A percentile compares a stretch with the other conserved stretches of the same genome.
Evolutionary conservation across 2,329 filamentous ascomycete species (phyloP).

Genomic region (Chaetoscypha palmicola): DNA sequence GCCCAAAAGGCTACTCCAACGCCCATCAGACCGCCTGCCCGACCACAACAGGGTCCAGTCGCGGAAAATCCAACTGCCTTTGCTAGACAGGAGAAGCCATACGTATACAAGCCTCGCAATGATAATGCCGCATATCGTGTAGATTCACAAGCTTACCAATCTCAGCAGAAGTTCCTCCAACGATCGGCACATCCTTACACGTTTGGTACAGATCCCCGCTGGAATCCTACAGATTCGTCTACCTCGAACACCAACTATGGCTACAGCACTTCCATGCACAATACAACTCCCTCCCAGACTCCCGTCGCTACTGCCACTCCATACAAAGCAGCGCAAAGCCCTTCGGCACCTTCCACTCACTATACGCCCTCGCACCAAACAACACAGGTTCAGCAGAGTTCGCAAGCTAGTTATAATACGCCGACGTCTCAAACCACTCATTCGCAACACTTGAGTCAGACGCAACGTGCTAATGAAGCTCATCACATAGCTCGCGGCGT

Average conservation of each 20-base stretch:
- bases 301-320: too few relatives aligned
- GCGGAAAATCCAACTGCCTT: neutral
- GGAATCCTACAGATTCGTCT: conserved; percentile 6
- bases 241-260: neutral
- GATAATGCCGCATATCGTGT: conserved; percentile 23
- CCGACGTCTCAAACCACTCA: too few relatives aligned
- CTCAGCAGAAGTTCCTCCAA: conserved; percentile 30
- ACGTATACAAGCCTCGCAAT: conserved; percentile 44
- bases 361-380: too few relatives aligned
- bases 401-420: too few relatives aligned
- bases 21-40: conserved; percentile 29
- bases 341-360: conserved; percentile 6
- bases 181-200: conserved; percentile 21
- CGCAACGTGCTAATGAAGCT: too few relatives aligned
- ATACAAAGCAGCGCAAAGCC: neutral
- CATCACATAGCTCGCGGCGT: too few relatives aligned
- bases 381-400: too few relatives aligned
- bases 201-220: conserved; percentile 30
- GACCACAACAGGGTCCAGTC: conserved; percentile 27
- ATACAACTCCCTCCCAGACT: too few relatives aligned
- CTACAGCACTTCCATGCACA: neutral
- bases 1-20: conserved; percentile 20
- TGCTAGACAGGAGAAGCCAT: conserved; percentile 42
- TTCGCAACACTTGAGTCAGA: too few relatives aligned
- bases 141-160: conserved; percentile 29